Percentiles rank a stretch among this genome's conserved stretches.
phyloP scores from a whole-genome alignment of 2,329 filamentous ascomycete species.

The Trichoderma sp. region DNA sequence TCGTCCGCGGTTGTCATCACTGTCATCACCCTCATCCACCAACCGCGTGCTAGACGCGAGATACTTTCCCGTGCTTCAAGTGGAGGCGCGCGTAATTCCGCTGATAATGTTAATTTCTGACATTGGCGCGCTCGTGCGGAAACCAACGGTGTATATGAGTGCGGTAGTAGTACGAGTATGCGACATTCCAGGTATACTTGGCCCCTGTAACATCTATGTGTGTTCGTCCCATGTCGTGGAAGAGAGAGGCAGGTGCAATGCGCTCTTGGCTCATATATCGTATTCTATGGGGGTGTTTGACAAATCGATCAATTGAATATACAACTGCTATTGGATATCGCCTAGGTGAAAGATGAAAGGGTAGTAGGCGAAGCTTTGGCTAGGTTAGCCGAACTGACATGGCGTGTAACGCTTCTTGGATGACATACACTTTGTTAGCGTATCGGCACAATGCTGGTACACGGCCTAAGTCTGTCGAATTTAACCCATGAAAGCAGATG shows the following conservation, averaged over 20 bases:
- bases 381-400: background rate
- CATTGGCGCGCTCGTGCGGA: background rate
- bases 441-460: background rate
- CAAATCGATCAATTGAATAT: background rate
- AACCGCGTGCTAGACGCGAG: background rate
- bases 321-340: too few relatives aligned
- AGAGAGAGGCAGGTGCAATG: background rate
- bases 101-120: background rate
- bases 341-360: background rate
- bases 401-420: background rate
- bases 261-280: background rate
- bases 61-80: background rate
- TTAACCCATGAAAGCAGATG: background rate
- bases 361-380: background rate
- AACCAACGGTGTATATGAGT: background rate
- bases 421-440: background rate
- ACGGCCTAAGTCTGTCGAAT: background rate
- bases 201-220: background rate
- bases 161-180: background rate
- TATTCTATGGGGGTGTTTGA: background rate
- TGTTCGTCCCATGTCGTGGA: background rate
- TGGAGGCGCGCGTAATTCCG: background rate
- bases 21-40: background rate
- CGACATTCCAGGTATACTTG: background rate
- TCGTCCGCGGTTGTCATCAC: background rate